A percentile compares a stretch with the other conserved stretches of the same genome.
Evolutionary conservation across 495 filamentous ascomycete species (phyloP).

Genomic region (Cairneyella variabilis): DNA sequence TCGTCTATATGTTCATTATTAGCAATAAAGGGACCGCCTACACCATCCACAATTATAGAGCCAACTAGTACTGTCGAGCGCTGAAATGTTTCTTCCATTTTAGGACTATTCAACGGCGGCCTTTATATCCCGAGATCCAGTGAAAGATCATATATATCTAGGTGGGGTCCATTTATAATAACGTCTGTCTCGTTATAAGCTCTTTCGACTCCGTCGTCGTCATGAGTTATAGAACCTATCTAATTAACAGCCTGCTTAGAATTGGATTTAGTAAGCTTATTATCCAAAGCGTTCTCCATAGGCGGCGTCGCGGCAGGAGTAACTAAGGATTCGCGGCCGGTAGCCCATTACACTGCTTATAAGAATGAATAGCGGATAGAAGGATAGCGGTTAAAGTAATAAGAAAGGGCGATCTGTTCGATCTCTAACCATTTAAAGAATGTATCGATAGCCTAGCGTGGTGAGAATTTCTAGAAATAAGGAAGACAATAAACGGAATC

Average conservation of each 20-base stretch:
- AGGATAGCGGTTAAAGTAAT: conserved; percentile 11
- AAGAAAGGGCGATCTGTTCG: conserved; percentile 10
- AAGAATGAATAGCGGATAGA: conserved; percentile 6
- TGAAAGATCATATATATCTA: no score
- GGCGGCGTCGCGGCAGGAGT: conserved; percentile 4
- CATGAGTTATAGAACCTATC: conserved; percentile 7
- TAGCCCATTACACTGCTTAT: conserved; percentile 2
- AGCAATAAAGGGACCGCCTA: no score
- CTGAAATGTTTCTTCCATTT: no score
- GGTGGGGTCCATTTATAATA: background rate
- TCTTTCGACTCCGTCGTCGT: conserved; percentile 7
- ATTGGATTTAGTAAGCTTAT: conserved; percentile 1
- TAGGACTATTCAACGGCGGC: no score
- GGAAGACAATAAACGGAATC: background rate
- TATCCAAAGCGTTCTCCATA: conserved; percentile 2
- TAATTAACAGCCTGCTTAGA: conserved; percentile 1
- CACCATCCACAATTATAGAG: no score
- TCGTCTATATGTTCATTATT: no score
- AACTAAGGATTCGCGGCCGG: conserved; percentile 5
- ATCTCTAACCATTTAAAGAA: conserved; percentile 1
- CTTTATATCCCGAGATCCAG: no score
- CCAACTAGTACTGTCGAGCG: no score
- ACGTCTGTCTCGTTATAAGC: background rate
- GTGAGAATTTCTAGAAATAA: background rate
- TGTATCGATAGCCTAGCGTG: background rate